Conservation (phyloP, 2,329 filamentous ascomycete genomes). For the Chaetothyriales sp. region DNA sequence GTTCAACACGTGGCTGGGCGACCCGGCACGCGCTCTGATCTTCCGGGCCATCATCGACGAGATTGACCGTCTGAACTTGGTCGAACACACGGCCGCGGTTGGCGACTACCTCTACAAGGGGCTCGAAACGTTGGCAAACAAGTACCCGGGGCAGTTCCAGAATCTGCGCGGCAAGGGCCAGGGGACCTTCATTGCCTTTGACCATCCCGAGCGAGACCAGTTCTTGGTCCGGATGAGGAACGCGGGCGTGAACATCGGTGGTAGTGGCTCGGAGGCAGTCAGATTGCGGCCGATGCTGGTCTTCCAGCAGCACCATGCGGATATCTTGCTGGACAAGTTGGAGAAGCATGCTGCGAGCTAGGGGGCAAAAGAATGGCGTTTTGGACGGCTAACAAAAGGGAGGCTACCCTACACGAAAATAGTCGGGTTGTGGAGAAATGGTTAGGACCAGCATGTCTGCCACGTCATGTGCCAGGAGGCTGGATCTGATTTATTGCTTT, state of each 20-base stretch:
- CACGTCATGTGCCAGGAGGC: background rate
- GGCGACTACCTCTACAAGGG: conserved; percentile 66
- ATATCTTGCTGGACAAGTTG: conserved; percentile 64
- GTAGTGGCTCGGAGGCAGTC: conserved; percentile 61
- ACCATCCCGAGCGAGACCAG: conserved; percentile 65
- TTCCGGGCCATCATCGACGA: conserved; percentile 79
- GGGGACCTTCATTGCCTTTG: conserved; percentile 88
- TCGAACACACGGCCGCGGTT: conserved; percentile 61
- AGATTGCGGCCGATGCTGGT: conserved; percentile 78
- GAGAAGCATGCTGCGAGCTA: conserved; percentile 50
- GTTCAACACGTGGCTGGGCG: conserved; percentile 97
- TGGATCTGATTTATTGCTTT: background rate
- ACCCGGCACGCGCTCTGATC: conserved; percentile 69
- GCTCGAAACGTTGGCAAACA: conserved; percentile 51
- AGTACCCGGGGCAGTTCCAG: conserved; percentile 63
- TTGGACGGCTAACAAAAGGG: background rate
- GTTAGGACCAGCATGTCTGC: background rate
- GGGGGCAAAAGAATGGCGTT: background rate
- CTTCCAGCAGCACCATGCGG: conserved; percentile 78
- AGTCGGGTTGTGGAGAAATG: background rate
- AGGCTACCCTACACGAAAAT: background rate
- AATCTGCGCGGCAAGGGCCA: conserved; percentile 78
- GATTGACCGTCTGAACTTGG: conserved; percentile 62
- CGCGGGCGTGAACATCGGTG: conserved; percentile 76
- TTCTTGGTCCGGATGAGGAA: conserved; percentile 67